Conservation (phyloP, 306 rosid genomes). For the Bauhinia variegata region DNA sequence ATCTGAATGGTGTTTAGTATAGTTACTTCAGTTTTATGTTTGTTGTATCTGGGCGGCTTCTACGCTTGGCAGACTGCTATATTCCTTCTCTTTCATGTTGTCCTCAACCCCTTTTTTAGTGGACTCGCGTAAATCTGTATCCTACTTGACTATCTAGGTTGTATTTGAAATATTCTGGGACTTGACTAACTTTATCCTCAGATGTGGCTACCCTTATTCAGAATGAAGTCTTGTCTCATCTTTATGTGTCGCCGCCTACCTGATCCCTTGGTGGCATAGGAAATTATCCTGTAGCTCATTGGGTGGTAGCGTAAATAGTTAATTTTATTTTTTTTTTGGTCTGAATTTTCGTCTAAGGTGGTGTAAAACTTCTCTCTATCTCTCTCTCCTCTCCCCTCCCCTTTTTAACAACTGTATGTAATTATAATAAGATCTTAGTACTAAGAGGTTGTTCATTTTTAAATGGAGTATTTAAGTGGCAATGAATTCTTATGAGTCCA, state of each 20-base stretch:
- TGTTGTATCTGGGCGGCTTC: neutral
- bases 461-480: no score
- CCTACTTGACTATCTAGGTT: neutral
- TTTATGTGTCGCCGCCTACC: neutral
- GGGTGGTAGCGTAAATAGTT: no score
- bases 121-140: neutral
- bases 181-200: neutral
- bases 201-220: neutral
- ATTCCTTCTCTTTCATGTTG: neutral
- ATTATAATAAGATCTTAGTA: no score
- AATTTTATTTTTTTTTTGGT: no score
- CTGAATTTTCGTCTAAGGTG: no score
- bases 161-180: neutral
- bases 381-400: no score
- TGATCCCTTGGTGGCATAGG: neutral
- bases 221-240: neutral
- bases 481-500: no score
- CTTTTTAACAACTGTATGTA: no score
- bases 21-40: neutral
- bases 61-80: neutral
- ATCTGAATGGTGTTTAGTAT: slow-evolving; percentile 2
- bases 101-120: neutral
- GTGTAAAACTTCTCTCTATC: no score
- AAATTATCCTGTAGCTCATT: neutral
- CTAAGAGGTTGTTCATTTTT: no score